These are phyloP conservation scores for Phytophthora podocarpi DNA, from an alignment of 352 stramenopile species.

Conservation along the genomic window DNA sequence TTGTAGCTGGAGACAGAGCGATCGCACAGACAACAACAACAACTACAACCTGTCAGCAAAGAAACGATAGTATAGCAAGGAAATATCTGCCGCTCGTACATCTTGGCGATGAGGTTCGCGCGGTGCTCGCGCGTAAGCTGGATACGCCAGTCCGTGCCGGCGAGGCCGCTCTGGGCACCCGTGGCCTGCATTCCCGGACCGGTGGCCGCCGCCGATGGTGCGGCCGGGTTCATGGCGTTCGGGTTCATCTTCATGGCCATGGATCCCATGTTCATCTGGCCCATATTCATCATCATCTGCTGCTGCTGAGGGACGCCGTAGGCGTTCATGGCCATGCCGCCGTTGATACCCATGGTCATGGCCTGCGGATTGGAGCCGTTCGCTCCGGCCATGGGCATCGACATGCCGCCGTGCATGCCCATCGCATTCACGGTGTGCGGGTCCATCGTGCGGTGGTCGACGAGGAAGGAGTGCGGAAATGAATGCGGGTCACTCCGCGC, in stretches of 20 bases:
- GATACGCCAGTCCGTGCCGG: conserved; percentile 74
- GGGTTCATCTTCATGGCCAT: conserved; percentile 62
- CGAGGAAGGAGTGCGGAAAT: conserved; percentile 5
- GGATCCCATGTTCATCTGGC: conserved; percentile 58
- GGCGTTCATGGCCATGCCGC: conserved; percentile 40
- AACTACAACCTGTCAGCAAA: conserved; percentile 12
- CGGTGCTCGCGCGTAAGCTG: conserved; percentile 83
- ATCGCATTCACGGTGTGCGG: conserved; percentile 70
- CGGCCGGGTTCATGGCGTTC: conserved; percentile 47
- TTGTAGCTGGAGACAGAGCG: conserved; percentile 62
- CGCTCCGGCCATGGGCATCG: conserved; percentile 57
- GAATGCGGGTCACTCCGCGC: conserved; percentile 27
- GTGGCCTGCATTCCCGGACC: conserved; percentile 25
- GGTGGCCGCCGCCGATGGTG: conserved; percentile 12
- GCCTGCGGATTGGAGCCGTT: conserved; percentile 36
- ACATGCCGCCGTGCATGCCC: conserved; percentile 65
- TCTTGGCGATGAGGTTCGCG: conserved; percentile 85
- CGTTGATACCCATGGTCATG: conserved; percentile 66
- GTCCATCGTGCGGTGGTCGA: conserved; percentile 45
- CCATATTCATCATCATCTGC: conserved; percentile 74
- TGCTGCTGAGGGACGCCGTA: conserved; percentile 49
- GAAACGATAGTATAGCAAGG: background rate
- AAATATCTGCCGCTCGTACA: conserved; percentile 46
- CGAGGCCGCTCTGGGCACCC: conserved; percentile 25
- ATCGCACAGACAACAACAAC: conserved; percentile 13